These are phyloP conservation scores for Stipa capillata DNA, from an alignment of 176 grass and related monocot genomes.

Conservation along the genomic window DNA sequence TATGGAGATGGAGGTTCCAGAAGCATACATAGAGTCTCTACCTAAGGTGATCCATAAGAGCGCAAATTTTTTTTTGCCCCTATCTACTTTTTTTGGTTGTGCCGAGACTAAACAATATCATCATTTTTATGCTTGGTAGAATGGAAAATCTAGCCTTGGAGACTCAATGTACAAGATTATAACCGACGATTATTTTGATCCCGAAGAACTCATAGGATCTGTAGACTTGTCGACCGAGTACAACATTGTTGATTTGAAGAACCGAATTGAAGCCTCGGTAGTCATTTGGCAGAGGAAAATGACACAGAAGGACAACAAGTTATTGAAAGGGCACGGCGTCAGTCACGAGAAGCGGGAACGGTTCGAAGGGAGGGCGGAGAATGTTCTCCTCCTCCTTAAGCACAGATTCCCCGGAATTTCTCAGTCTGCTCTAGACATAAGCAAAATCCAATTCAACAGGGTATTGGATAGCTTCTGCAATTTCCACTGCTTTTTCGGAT, in stretches of 20 bases:
- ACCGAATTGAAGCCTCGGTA: constrained; percentile 62
- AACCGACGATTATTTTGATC: constrained; percentile 62
- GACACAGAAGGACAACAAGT: constrained; percentile 50
- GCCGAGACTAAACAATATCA: background rate
- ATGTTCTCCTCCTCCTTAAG: constrained; percentile 65
- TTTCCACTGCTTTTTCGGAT: background rate
- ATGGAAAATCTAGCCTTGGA: constrained; percentile 69
- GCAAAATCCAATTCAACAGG: constrained; percentile 75
- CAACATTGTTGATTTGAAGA: constrained; percentile 77
- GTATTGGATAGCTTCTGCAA: constrained; percentile 15
- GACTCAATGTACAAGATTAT: constrained; percentile 75
- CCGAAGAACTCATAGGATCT: constrained; percentile 47
- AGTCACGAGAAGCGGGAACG: constrained; percentile 57
- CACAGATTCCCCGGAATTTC: constrained; percentile 62
- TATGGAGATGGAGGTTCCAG: constrained; percentile 78
- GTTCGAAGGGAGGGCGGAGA: constrained; percentile 79
- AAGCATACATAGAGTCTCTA: constrained; percentile 65
- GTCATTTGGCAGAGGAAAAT: constrained; percentile 87
- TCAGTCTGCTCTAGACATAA: constrained; percentile 63
- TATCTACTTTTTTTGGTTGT: too few relatives aligned
- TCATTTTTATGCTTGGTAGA: constrained; percentile 28
- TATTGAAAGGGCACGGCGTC: constrained; percentile 46
- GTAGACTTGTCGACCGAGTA: constrained; percentile 51
- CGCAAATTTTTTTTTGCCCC: too few relatives aligned
- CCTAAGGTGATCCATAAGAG: constrained; percentile 52